A percentile compares a stretch with the other conserved stretches of the same genome.
These are phyloP conservation scores for Aspergillus asperescens DNA, from an alignment of 495 filamentous ascomycete species.

Conservation along the genomic window DNA sequence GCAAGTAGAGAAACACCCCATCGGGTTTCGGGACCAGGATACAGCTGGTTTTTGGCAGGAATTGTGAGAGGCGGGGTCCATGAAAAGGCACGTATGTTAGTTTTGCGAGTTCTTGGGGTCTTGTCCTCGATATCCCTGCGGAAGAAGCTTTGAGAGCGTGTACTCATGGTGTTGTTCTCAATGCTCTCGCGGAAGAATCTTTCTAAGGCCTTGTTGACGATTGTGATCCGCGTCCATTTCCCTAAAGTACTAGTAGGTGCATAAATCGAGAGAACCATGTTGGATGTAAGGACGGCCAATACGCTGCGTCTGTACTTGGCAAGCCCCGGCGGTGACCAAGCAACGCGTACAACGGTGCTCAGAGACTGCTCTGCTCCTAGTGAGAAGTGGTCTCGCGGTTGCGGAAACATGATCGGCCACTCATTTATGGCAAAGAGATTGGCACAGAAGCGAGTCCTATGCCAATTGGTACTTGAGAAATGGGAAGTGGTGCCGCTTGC, in stretches of 20 bases:
- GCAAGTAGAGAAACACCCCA: conserved; percentile 40
- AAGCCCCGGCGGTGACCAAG: conserved; percentile 59
- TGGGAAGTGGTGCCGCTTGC: conserved; percentile 8
- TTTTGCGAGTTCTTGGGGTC: conserved; percentile 21
- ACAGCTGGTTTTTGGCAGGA: conserved; percentile 8
- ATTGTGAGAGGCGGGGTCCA: conserved; percentile 37
- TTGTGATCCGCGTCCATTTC: conserved; percentile 41
- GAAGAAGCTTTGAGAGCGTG: conserved; percentile 26
- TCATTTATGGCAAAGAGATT: conserved; percentile 52
- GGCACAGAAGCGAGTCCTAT: conserved; percentile 39
- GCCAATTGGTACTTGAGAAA: conserved; percentile 26
- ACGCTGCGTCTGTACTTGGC: conserved; percentile 53
- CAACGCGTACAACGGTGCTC: conserved; percentile 46
- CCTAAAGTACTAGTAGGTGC: conserved; percentile 32
- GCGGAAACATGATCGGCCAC: conserved; percentile 44
- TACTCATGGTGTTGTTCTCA: conserved; percentile 7
- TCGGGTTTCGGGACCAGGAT: conserved; percentile 24
- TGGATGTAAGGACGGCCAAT: conserved; percentile 57
- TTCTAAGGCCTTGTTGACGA: conserved; percentile 39
- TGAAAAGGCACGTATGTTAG: conserved; percentile 37
- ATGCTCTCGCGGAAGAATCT: conserved; percentile 16
- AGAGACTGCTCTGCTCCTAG: conserved; percentile 59
- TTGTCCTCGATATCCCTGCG: conserved; percentile 8
- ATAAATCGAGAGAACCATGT: conserved; percentile 47
- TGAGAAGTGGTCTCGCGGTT: conserved; percentile 48